Evolutionary conservation across 2,329 filamentous ascomycete genomes (phyloP), one percentile per base, ranked within the genome.

Genomic region (Trichophaea hybrida): DNA sequence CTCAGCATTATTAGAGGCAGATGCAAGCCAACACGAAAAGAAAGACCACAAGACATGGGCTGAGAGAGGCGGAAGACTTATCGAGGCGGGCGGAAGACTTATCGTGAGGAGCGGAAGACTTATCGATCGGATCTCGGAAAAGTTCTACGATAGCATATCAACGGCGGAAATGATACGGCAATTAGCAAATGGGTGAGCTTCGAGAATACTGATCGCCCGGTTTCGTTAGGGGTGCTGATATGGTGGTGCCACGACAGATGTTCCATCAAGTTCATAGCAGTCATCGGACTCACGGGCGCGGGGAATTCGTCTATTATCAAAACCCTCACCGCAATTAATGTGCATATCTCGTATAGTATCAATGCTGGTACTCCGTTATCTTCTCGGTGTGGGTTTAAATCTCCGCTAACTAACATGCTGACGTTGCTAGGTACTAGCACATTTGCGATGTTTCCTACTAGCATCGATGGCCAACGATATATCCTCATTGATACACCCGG

Each of bases 401-500:
- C 32, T 31, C 13, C n/a, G 15, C 24, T 55, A 24, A 43, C 32
- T 31, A 7, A 34, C n/a, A n/a, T 4, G 35, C 24, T 3, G 24
- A 24, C 24, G 24, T 24, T 24, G 24, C 24, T n/a, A 58, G 55
- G 48, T 32, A 58, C 55, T n/a, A 58, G 44, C 12, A 38, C 44
- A 13, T 51, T 58, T 13, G 24, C 13, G 32, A 40, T 51, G 35
- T 58, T 43, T 31, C 55, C 44, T 15, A 33, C 48, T 6, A 50
- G 24, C 33, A 50, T 51, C 55, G 44, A 38, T 43, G 55, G 34
- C 6, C 55, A 44, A 8, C 44, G 40, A 10, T 58, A 58, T 31
- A 34, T 58, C 13, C 34, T 58, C 15, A 40, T 52, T 34, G 55
- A 58, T 44, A 58, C 55, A 12, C 55, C 55, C 1, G 55, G 55